phyloP scores from a whole-genome alignment of 23 red algal genomes.

The Gracilariopsis chorda region DNA sequence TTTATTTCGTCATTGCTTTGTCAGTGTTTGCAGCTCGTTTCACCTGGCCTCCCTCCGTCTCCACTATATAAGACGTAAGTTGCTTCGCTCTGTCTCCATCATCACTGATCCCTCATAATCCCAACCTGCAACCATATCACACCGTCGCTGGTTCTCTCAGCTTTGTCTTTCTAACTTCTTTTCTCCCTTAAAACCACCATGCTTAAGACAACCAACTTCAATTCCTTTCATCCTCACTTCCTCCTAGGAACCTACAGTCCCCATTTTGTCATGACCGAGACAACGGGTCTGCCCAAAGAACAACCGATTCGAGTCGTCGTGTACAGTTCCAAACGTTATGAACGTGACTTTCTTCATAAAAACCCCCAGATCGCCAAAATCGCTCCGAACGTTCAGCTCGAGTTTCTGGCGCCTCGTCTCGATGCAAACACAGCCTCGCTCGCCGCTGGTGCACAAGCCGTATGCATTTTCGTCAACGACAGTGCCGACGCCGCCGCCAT shows the following conservation, averaged over 20 bases:
- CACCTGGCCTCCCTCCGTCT: too few relatives aligned
- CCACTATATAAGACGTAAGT: too few relatives aligned
- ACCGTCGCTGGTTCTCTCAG: too few relatives aligned
- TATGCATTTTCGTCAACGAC: slow-evolving; percentile 73
- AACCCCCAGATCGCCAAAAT: not conserved
- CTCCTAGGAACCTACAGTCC: not conserved
- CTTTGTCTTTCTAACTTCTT: too few relatives aligned
- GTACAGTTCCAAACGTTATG: slow-evolving; percentile 47
- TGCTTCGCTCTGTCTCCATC: too few relatives aligned
- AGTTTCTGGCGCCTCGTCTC: slow-evolving; percentile 46
- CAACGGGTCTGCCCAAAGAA: not conserved
- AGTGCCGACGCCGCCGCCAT: slow-evolving; percentile 19
- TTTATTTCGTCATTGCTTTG: too few relatives aligned
- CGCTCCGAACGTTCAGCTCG: slow-evolving; percentile 17
- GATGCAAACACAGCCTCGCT: slow-evolving; percentile 20
- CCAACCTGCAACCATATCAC: too few relatives aligned
- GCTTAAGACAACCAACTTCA: not conserved
- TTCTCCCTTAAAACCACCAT: not conserved
- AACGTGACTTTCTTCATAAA: slow-evolving; percentile 33
- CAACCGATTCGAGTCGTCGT: slow-evolving; percentile 21
- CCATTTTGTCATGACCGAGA: not conserved
- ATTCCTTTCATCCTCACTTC: not conserved
- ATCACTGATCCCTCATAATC: too few relatives aligned
- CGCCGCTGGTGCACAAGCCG: slow-evolving; percentile 21
- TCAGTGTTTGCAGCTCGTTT: too few relatives aligned